Percentiles rank a stretch among this genome's conserved stretches.
These are phyloP conservation scores for Pichia sp. DNA, from an alignment of 1,139 yeast species.

Conservation along the genomic window DNA sequence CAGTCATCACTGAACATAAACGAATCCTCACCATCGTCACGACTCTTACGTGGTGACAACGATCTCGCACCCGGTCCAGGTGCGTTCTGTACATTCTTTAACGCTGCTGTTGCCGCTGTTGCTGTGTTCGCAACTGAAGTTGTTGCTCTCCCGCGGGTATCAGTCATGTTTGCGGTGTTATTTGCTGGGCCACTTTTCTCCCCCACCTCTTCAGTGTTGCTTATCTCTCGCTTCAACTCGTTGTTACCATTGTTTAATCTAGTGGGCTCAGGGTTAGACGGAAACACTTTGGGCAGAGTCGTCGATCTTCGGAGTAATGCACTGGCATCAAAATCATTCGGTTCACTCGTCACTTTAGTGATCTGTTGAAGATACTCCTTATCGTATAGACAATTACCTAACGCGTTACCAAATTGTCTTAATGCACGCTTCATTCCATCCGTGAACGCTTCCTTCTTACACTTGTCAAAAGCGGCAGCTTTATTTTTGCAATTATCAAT, in stretches of 20 bases:
- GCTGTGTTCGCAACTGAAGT: too few relatives aligned
- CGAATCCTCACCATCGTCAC: constrained; percentile 44
- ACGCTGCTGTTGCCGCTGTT: too few relatives aligned
- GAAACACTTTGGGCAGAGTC: too few relatives aligned
- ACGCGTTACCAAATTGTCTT: constrained; percentile 71
- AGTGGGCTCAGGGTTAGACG: too few relatives aligned
- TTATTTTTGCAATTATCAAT: constrained; percentile 66
- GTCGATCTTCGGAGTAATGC: constrained; percentile 31
- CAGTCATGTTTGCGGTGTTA: too few relatives aligned
- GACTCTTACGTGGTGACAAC: constrained; percentile 10
- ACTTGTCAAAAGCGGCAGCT: constrained; percentile 72
- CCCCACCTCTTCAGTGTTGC: too few relatives aligned
- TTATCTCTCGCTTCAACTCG: too few relatives aligned
- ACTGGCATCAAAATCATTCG: constrained; percentile 46
- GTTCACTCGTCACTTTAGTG: constrained; percentile 40
- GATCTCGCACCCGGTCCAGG: too few relatives aligned
- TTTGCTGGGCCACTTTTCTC: too few relatives aligned
- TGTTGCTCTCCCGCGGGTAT: too few relatives aligned
- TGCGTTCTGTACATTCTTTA: too few relatives aligned
- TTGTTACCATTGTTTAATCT: too few relatives aligned
- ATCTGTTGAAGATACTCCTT: constrained; percentile 55
- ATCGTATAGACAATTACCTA: constrained; percentile 76
- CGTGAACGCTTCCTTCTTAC: constrained; percentile 75
- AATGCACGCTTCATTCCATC: constrained; percentile 74
- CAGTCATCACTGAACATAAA: constrained; percentile 60